Percentiles rank a stretch among this genome's conserved stretches.
Conservation (phyloP, 495 filamentous ascomycete genomes). For the Cudoniella acicularis region DNA sequence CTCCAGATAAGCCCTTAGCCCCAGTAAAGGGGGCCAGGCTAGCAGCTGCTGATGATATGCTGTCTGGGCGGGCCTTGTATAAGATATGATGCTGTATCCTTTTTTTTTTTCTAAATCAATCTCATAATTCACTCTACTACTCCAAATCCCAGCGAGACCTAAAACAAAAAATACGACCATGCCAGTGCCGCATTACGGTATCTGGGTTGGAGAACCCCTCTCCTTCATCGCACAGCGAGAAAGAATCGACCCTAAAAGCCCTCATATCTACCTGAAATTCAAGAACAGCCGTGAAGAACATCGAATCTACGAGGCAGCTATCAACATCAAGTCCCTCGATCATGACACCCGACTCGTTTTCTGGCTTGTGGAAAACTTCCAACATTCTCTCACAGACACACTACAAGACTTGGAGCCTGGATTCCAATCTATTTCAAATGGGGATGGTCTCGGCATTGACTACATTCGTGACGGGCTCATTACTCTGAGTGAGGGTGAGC, state of each 20-base stretch:
- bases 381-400: slow-evolving; percentile 23
- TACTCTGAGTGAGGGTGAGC: slow-evolving; percentile 20
- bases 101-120: too few relatives aligned
- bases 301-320: slow-evolving; percentile 23
- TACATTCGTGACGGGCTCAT: slow-evolving; percentile 31
- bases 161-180: not conserved
- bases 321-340: slow-evolving; percentile 31
- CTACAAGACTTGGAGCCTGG: slow-evolving; percentile 19
- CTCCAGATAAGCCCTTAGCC: not conserved
- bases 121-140: not conserved
- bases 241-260: slow-evolving; percentile 9
- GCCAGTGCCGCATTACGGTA: slow-evolving; percentile 15
- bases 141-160: not conserved
- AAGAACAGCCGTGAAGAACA: not conserved
- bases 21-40: not conserved
- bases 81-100: too few relatives aligned
- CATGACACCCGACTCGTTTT: slow-evolving; percentile 29
- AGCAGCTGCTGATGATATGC: not conserved
- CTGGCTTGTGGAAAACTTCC: slow-evolving; percentile 26
- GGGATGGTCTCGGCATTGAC: slow-evolving; percentile 23
- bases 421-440: slow-evolving; percentile 16
- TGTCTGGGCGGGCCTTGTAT: not conserved
- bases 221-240: slow-evolving; percentile 7
- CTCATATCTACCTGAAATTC: slow-evolving; percentile 24
- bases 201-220: slow-evolving; percentile 24